Percentiles rank a stretch among this genome's conserved stretches.
These are phyloP conservation scores for Diospyros lotus DNA, from an alignment of 148 eudicot species.

Conservation along the genomic window DNA sequence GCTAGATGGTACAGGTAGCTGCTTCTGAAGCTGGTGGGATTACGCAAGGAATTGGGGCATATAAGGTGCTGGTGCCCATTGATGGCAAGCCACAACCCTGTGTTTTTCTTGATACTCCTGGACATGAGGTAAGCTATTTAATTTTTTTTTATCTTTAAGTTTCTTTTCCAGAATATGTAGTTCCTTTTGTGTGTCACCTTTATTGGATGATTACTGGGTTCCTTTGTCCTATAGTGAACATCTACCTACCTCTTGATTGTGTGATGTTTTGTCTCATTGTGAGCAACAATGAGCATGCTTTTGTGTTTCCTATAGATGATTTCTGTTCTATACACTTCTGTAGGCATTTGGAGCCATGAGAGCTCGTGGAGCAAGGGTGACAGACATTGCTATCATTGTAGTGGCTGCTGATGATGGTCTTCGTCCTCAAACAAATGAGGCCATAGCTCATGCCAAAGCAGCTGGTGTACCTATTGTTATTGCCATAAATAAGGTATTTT, in stretches of 20 bases:
- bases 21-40: slow-evolving; percentile 99
- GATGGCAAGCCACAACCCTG: slow-evolving; percentile 71
- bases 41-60: slow-evolving; percentile 99
- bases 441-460: slow-evolving; percentile 98
- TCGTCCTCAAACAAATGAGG: slow-evolving; percentile 92
- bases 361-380: slow-evolving; percentile 98
- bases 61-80: slow-evolving; percentile 76
- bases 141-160: slow-evolving; percentile 10
- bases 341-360: slow-evolving; percentile 99
- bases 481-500: slow-evolving; percentile 88
- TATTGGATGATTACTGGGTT: neutral
- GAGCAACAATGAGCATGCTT: neutral
- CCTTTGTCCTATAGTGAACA: neutral
- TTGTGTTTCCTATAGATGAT: slow-evolving; percentile 12
- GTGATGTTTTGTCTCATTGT: slow-evolving; percentile 1
- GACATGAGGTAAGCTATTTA: slow-evolving; percentile 63
- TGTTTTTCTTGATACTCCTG: slow-evolving; percentile 98
- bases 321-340: slow-evolving; percentile 15
- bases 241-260: slow-evolving; percentile 6
- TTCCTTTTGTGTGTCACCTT: neutral
- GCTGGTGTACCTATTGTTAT: slow-evolving; percentile 93
- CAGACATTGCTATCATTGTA: slow-evolving; percentile 91
- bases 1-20: slow-evolving; percentile 61
- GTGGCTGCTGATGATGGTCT: slow-evolving; percentile 99
- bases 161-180: slow-evolving; percentile 6